phyloP scores from a whole-genome alignment of 192 early-diverging fungal species.

The Lobosporangium transversale region DNA sequence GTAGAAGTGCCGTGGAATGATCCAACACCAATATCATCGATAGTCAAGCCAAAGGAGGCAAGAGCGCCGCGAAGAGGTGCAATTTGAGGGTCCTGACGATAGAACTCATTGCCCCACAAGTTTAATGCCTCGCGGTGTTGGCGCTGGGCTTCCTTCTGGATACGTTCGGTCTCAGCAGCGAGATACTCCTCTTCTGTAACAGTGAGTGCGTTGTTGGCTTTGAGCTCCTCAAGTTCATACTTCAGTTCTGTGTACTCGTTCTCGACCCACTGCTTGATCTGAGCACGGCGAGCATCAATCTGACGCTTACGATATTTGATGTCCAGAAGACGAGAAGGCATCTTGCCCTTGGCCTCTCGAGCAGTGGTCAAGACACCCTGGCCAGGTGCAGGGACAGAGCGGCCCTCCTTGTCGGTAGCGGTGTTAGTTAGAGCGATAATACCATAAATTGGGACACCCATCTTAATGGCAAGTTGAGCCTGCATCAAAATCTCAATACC shows the following conservation, averaged over 20 bases:
- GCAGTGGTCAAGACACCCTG: slow-evolving; percentile 93
- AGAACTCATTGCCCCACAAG: slow-evolving; percentile 87
- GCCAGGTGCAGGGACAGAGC: slow-evolving; percentile 94
- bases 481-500: slow-evolving; percentile 93
- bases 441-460: slow-evolving; percentile 93
- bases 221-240: slow-evolving; percentile 73
- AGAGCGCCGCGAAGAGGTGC: slow-evolving; percentile 89
- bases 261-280: slow-evolving; percentile 84
- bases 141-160: slow-evolving; percentile 69
- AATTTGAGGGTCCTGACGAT: slow-evolving; percentile 73
- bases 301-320: slow-evolving; percentile 86
- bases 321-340: slow-evolving; percentile 72
- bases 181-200: slow-evolving; percentile 58
- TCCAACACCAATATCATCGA: slow-evolving; percentile 93
- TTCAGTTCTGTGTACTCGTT: slow-evolving; percentile 74
- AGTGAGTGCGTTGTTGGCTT: slow-evolving; percentile 51
- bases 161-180: slow-evolving; percentile 59
- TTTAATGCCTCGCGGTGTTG: slow-evolving; percentile 79
- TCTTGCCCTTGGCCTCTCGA: slow-evolving; percentile 69
- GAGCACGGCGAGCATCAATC: slow-evolving; percentile 74
- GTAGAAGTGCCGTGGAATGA: slow-evolving; percentile 98
- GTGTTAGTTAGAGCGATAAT: slow-evolving; percentile 89
- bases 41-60: slow-evolving; percentile 85
- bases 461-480: slow-evolving; percentile 85
- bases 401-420: slow-evolving; percentile 94